These are phyloP conservation scores for Pestalotiopsis sp. DNA, from an alignment of 2,329 filamentous ascomycete genomes.

Conservation along the genomic window DNA sequence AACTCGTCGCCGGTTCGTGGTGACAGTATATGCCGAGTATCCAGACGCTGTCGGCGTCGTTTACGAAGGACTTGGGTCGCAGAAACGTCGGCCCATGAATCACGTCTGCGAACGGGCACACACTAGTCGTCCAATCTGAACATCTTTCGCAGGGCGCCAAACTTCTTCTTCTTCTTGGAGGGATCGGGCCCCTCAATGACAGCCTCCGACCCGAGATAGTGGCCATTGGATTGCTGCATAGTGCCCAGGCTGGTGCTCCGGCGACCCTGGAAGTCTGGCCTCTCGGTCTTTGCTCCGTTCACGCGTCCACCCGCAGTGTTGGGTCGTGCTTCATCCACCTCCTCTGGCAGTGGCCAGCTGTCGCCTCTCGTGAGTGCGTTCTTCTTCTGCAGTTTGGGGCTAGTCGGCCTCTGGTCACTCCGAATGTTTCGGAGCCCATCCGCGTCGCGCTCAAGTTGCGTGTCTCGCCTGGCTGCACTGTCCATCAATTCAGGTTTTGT, in stretches of 20 bases:
- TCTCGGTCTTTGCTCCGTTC: constrained; percentile 15
- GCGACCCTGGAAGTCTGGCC: constrained; percentile 22
- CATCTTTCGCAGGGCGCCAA: constrained; percentile 66
- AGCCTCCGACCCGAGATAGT: constrained; percentile 27
- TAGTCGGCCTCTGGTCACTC: constrained; percentile 31
- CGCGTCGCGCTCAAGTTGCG: constrained; percentile 61
- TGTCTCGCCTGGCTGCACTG: constrained; percentile 64
- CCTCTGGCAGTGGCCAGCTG: constrained; percentile 52
- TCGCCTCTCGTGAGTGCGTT: constrained; percentile 39
- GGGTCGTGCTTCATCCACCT: constrained; percentile 28
- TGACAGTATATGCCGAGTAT: neutral
- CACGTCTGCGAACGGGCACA: neutral
- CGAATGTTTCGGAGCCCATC: constrained; percentile 53
- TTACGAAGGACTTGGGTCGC: neutral
- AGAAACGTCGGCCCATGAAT: neutral
- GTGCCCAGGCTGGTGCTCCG: constrained; percentile 31
- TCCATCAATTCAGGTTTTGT: constrained; percentile 55
- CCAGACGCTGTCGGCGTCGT: neutral
- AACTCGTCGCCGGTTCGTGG: neutral
- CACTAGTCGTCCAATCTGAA: constrained; percentile 56
- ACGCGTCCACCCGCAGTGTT: constrained; percentile 34
- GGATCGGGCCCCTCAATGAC: constrained; percentile 18
- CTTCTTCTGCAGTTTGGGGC: constrained; percentile 51
- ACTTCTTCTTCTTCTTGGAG: constrained; percentile 64
- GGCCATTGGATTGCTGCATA: constrained; percentile 39